Base-by-base conservation (phyloP, 176 grass and related monocot species). In the Rhynchospora breviuscula region DNA sequence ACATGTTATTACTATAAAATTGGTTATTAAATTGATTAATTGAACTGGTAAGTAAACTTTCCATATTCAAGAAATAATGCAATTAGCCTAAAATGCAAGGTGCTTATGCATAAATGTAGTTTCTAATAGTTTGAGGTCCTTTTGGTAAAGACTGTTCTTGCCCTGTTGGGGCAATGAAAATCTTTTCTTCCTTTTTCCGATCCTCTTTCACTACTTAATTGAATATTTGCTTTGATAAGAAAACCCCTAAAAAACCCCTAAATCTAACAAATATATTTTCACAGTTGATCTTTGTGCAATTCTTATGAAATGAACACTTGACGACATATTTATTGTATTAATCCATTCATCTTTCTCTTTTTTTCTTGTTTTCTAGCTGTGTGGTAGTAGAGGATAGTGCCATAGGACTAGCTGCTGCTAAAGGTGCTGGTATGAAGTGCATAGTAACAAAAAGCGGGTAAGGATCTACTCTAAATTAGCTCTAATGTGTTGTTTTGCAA, bases 381-480 rank as follows among this genome's bases (percentile, higher is more conserved):
- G 95, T 98, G 82, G 95, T 98, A 77, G 87, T 98, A 65, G 95
- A 98, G 88, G 95, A 98, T 84, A 98, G 92, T 88, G 68, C 82
- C 23, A 98, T 98, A 79, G 95, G 95, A 26, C 89, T 98, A 45
- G 80, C 90, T 84, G 95, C 95, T 13, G 95, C 95, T 5, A 98
- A 98, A 91, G 84, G 90, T 83, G 92, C 89, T 25, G 87, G 90
- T 64, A 98, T 98, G 95, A 95, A 84, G 74, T 98, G 95, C 58
- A 94, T 98, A 22, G 58, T 98, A 81, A 98, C 92, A 29, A 98
- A 98, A 84, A 94, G 95, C 87, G 84, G 95, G 95, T 98, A 90
- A 82, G 64, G 19, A 84, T 35, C n/a, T 82, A 15, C 25, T 72
- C n/a, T 80, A 8, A 33, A 63, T 3, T 80, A 15, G 33, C 43